These are phyloP conservation scores for Fusarium illudens DNA, from an alignment of 2,329 filamentous ascomycete species.

Conservation along the genomic window DNA sequence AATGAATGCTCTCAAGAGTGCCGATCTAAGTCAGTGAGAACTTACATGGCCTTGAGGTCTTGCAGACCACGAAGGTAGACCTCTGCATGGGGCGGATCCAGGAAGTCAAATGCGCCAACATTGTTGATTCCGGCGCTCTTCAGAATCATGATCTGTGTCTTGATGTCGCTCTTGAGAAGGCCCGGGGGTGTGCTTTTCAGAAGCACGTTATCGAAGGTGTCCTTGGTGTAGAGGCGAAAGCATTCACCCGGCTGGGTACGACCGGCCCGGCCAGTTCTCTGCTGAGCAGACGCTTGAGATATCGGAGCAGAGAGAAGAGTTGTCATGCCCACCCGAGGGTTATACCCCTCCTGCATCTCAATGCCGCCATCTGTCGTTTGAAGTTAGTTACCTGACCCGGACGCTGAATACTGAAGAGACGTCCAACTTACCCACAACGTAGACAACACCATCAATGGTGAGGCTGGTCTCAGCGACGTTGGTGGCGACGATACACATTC, in stretches of 20 bases:
- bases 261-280: conserved; percentile 90
- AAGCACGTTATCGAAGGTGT: conserved; percentile 93
- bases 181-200: conserved; percentile 93
- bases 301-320: conserved; percentile 93
- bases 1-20: neutral
- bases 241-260: conserved; percentile 94
- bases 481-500: too few species aligned
- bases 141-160: conserved; percentile 91
- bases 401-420: too few species aligned
- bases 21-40: too few species aligned
- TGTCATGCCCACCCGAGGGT: conserved; percentile 97
- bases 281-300: conserved; percentile 93
- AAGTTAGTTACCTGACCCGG: too few species aligned
- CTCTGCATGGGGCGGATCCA: conserved; percentile 96
- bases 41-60: conserved; percentile 55
- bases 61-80: conserved; percentile 91
- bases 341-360: conserved; percentile 66
- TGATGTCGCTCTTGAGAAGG: conserved; percentile 92
- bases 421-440: too few species aligned
- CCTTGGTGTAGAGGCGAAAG: conserved; percentile 92
- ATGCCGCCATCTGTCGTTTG: too few species aligned
- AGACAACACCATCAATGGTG: too few species aligned
- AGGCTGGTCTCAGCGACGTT: too few species aligned
- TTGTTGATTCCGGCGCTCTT: conserved; percentile 99
- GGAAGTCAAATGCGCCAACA: conserved; percentile 94